A percentile compares a stretch with the other conserved stretches of the same genome.
These are phyloP conservation scores for Akanthomyces muscarius DNA, from an alignment of 2,329 filamentous ascomycete genomes.

Conservation along the genomic window DNA sequence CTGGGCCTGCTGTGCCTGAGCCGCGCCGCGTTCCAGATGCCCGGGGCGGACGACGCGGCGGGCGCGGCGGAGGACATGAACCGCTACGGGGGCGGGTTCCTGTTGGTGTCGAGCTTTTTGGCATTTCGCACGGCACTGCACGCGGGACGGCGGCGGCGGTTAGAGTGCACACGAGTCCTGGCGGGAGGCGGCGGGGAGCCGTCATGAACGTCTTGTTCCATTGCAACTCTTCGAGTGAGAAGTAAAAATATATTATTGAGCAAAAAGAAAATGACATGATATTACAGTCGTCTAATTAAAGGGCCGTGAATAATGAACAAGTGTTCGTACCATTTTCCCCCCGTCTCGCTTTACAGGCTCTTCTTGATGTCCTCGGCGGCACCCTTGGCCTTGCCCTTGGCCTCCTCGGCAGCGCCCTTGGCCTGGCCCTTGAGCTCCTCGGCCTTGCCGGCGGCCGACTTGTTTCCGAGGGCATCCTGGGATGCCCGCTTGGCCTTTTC, in stretches of 20 bases:
- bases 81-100: background rate
- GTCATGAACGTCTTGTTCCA: background rate
- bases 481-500: constrained; percentile 48
- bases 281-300: background rate
- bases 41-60: background rate
- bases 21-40: constrained; percentile 1
- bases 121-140: background rate
- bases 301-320: background rate
- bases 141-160: background rate
- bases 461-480: constrained; percentile 32
- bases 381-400: constrained; percentile 40
- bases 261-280: background rate
- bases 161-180: background rate
- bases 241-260: too few relatives aligned
- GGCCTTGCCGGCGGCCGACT: constrained; percentile 32
- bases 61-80: background rate
- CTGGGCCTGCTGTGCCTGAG: constrained; percentile 4
- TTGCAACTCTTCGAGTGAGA: background rate
- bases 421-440: constrained; percentile 40
- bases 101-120: background rate
- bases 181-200: too few relatives aligned
- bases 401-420: constrained; percentile 40
- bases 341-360: constrained; percentile 24
- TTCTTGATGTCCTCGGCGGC: constrained; percentile 38
- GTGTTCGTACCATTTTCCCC: background rate